A percentile compares a stretch with the other conserved stretches of the same genome.
Evolutionary conservation across 2,329 filamentous ascomycete species (phyloP).

Genomic region (Bertia moriformis): DNA sequence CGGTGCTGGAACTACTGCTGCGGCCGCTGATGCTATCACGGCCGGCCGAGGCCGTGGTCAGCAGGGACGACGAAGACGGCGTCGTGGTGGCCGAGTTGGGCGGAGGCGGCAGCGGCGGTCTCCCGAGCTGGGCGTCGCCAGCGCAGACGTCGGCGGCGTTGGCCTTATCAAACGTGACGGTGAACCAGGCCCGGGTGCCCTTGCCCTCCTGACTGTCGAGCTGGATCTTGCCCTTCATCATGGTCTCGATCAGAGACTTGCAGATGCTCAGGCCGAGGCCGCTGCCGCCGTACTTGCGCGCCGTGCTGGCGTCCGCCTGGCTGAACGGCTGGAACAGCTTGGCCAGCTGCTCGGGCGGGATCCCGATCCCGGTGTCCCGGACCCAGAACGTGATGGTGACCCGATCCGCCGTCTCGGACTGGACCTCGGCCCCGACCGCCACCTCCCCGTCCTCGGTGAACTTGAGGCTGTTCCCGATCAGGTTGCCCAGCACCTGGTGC

Average conservation of each 20-base stretch:
- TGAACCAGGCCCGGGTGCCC: conserved; percentile 65
- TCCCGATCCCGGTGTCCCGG: conserved; percentile 80
- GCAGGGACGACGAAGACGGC: conserved; percentile 7
- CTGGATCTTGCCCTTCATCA: conserved; percentile 75
- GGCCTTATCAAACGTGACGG: conserved; percentile 73
- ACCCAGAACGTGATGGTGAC: conserved; percentile 68
- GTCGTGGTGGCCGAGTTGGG: conserved; percentile 11
- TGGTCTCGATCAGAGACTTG: conserved; percentile 83
- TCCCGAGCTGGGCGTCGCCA: conserved; percentile 31
- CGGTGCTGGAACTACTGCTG: not conserved
- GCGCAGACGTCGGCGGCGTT: conserved; percentile 37
- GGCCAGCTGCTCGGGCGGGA: conserved; percentile 65
- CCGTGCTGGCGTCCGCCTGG: conserved; percentile 81
- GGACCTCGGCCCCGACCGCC: conserved; percentile 62
- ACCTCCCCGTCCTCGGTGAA: conserved; percentile 80
- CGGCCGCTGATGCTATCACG: no score
- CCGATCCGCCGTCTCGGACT: conserved; percentile 35
- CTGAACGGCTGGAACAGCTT: conserved; percentile 87
- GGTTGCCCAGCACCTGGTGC: conserved; percentile 61
- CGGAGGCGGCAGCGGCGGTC: conserved; percentile 19
- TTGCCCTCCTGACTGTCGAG: conserved; percentile 62
- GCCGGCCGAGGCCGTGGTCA: no score
- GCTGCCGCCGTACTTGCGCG: conserved; percentile 80
- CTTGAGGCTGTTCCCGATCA: conserved; percentile 86
- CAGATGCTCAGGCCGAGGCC: conserved; percentile 85